Percentiles rank a stretch among this genome's conserved stretches.
phyloP scores from a whole-genome alignment of 2,329 filamentous ascomycete species.

The Clarireedia homoeocarpa region DNA sequence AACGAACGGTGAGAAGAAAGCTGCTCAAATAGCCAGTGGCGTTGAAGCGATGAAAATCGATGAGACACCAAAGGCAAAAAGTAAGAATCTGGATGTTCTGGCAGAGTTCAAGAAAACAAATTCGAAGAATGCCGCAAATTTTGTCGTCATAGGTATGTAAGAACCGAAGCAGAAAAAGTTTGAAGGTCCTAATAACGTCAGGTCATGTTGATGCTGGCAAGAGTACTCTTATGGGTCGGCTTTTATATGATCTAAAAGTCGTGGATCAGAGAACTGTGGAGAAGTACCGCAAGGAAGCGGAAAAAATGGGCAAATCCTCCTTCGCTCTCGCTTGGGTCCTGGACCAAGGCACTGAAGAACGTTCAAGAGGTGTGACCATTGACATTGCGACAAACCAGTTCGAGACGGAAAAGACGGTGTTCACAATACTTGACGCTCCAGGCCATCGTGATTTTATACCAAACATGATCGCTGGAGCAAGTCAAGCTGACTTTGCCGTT shows the following conservation, averaged over 20 bases:
- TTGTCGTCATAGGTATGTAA: constrained; percentile 78
- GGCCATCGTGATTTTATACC: constrained; percentile 95
- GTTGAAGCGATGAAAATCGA: constrained; percentile 40
- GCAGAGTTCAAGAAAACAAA: constrained; percentile 69
- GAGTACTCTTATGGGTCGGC: constrained; percentile 93
- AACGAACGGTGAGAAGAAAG: constrained; percentile 33
- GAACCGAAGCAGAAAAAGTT: constrained; percentile 18
- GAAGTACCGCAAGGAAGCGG: constrained; percentile 79
- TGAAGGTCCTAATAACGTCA: constrained; percentile 29
- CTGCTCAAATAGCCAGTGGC: constrained; percentile 36
- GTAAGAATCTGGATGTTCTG: constrained; percentile 78
- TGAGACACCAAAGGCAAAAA: constrained; percentile 51
- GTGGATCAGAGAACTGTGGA: constrained; percentile 85
- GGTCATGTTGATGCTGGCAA: constrained; percentile 97
- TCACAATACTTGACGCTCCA: constrained; percentile 92
- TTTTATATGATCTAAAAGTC: constrained; percentile 80
- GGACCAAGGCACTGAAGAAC: constrained; percentile 84
- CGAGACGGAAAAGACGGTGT: constrained; percentile 76
- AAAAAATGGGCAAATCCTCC: constrained; percentile 86
- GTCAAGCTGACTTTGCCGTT: constrained; percentile 91
- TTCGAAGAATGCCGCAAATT: constrained; percentile 75
- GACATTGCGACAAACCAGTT: constrained; percentile 95
- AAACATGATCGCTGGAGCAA: constrained; percentile 97
- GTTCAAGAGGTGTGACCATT: constrained; percentile 85
- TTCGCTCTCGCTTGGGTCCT: constrained; percentile 97